Conservation (phyloP, 1,139 yeast species). For the Magnusiomyces suaveolens region DNA sequence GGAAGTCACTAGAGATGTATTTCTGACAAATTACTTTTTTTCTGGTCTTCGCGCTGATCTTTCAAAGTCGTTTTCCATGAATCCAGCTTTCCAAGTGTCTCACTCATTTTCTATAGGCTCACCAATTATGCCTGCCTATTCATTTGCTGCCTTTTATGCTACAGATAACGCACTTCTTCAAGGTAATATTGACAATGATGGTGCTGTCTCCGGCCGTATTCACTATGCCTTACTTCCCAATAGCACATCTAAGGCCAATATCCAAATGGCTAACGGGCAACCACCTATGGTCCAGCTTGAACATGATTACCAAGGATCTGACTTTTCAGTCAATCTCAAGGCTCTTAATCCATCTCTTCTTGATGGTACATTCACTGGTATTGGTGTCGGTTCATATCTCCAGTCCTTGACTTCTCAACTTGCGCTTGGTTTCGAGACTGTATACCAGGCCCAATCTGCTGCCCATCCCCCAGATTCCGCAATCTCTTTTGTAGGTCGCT, state of each 20-base stretch:
- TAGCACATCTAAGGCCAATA: constrained; percentile 72
- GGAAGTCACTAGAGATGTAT: constrained; percentile 90
- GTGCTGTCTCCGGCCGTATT: constrained; percentile 76
- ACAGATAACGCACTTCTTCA: constrained; percentile 79
- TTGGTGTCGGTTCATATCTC: constrained; percentile 80
- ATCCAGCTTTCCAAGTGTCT: constrained; percentile 95
- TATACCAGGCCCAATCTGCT: constrained; percentile 72
- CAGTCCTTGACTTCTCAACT: constrained; percentile 80
- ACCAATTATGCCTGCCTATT: constrained; percentile 78
- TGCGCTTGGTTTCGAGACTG: constrained; percentile 86
- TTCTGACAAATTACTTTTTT: constrained; percentile 80
- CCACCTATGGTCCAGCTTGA: constrained; percentile 93
- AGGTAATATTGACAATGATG: constrained; percentile 84
- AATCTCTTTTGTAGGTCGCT: constrained; percentile 83
- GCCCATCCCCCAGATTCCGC: constrained; percentile 85
- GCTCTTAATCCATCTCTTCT: constrained; percentile 79
- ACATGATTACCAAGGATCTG: constrained; percentile 88
- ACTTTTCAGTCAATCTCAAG: constrained; percentile 81
- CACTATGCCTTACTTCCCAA: constrained; percentile 85
- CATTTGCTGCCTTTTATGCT: constrained; percentile 84
- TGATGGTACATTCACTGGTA: constrained; percentile 75
- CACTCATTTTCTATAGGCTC: constrained; percentile 91
- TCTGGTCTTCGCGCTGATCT: constrained; percentile 96
- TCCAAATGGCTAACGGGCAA: constrained; percentile 83
- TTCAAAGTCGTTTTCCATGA: constrained; percentile 81